Evolutionary conservation across 2,329 filamentous ascomycete genomes (phyloP), one percentile per base, ranked within the genome.

Genomic region (Exophiala sp.): DNA sequence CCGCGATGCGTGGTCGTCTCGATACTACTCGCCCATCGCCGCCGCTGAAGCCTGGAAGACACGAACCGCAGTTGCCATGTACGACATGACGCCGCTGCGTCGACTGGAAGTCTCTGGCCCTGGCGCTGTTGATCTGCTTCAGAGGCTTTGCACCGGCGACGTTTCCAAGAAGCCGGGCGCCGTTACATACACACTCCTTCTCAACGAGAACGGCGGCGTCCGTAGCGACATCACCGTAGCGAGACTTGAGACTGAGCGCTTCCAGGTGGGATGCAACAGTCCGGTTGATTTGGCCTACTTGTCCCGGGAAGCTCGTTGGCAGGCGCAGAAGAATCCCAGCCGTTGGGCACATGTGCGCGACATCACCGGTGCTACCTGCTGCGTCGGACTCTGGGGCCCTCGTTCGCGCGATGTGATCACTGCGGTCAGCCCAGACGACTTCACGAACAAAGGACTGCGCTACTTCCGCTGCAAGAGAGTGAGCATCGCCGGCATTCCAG

Each of bases 21-120:
- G 71, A 20, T 82, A 77, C 56, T 79, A 83, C 64, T 85, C 81
- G 0, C 78, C 81, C 0, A 78, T 85, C 35, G 74, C 77, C 0
- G 81, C 80, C 0, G 82, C 72, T 1, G 83, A 86, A 64, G 83
- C 83, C 0, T 85, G 81, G 81, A 85, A 83, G 70, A 85, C 83
- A 1, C 75, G 83, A 1, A 83, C 81, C 4, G 78, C 80, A 0
- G 82, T 78, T 2, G 83, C 80, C 6, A 74, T 86, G 75, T 86
- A 80, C 62, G 83, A 86, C 59, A 77, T 85, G 74, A 84, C 81
- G 1, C 77, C 82, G 0, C 74, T 84, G 34, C 76, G 81, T 18
- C 74, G 82, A 1, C 71, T 86, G 2, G 79, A 84, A 52, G 71
- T 85, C 0, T 75, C 75, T 1, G 83, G 83, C 0, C 79, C 82